Evolutionary conservation across 1,284 basidiomycete genomes (phyloP).

Genomic region (Quambalaria eucalypti): DNA sequence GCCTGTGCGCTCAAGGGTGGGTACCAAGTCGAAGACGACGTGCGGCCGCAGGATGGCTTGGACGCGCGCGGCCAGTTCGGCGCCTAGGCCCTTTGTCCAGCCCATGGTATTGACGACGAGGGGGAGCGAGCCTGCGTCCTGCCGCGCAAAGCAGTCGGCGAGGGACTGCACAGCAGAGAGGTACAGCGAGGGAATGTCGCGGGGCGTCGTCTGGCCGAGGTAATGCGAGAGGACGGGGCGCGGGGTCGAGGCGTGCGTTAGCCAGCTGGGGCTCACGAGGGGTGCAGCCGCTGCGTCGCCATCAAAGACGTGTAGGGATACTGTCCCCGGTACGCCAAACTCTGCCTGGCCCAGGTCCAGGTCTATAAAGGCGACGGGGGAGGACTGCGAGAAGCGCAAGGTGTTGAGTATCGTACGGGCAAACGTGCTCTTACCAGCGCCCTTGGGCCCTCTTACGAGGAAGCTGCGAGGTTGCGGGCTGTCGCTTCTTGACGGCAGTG

Average conservation of each 20-base stretch:
- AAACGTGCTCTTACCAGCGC: constrained; percentile 82
- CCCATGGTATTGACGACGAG: constrained; percentile 93
- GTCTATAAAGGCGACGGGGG: constrained; percentile 77
- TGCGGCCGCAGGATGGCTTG: constrained; percentile 61
- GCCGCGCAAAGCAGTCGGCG: constrained; percentile 56
- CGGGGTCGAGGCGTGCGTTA: constrained; percentile 48
- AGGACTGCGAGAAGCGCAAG: constrained; percentile 53
- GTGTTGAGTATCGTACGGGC: constrained; percentile 66
- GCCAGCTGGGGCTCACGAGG: constrained; percentile 16
- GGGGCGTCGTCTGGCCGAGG: constrained; percentile 69
- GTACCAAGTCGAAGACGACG: constrained; percentile 55
- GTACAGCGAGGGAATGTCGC: constrained; percentile 70
- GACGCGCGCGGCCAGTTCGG: constrained; percentile 65
- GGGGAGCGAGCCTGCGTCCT: constrained; percentile 50
- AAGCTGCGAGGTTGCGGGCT: constrained; percentile 46
- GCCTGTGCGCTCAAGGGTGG: background rate
- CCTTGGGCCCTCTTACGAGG: constrained; percentile 73
- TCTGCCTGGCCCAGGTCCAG: constrained; percentile 89
- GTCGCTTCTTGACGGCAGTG: too few relatives aligned
- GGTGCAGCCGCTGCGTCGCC: background rate
- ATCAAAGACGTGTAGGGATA: constrained; percentile 64
- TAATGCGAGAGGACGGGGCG: constrained; percentile 70
- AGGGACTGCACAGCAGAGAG: constrained; percentile 62
- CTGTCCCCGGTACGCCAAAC: constrained; percentile 76
- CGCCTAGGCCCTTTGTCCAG: constrained; percentile 88